Conservation (phyloP, 805 yeast species). For the Schwanniomyces vanrijiae region DNA sequence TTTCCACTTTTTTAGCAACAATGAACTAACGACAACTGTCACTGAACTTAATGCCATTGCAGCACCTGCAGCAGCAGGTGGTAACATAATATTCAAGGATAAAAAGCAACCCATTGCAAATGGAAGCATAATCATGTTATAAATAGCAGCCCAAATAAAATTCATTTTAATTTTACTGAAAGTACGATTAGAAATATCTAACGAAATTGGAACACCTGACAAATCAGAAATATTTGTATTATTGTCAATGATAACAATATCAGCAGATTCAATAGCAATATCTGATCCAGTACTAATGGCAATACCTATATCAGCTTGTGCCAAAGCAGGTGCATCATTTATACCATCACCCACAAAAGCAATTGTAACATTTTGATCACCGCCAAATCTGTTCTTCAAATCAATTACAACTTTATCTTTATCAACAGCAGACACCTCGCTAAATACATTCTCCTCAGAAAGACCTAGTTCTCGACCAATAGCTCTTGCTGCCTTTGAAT, state of each 20-base stretch:
- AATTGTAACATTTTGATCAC: conserved; percentile 40
- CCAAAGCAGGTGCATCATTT: conserved; percentile 96
- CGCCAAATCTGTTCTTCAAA: conserved; percentile 48
- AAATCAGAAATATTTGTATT: conserved; percentile 29
- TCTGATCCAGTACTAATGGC: conserved; percentile 93
- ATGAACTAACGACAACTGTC: conserved; percentile 81
- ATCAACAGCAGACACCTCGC: conserved; percentile 74
- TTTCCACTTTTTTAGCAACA: conserved; percentile 68
- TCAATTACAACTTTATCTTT: conserved; percentile 67
- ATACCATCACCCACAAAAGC: conserved; percentile 98
- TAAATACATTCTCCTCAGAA: conserved; percentile 59
- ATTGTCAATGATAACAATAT: conserved; percentile 67
- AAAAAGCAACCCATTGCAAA: conserved; percentile 89
- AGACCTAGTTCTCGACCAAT: conserved; percentile 73
- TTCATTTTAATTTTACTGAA: conserved; percentile 75
- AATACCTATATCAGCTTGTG: conserved; percentile 83
- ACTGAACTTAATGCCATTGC: conserved; percentile 94
- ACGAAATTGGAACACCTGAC: conserved; percentile 55
- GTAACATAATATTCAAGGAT: conserved; percentile 73
- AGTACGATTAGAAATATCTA: conserved; percentile 69
- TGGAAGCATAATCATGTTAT: conserved; percentile 84
- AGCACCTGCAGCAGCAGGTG: conserved; percentile 86
- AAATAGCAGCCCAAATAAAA: conserved; percentile 83
- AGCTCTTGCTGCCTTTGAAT: conserved; percentile 54
- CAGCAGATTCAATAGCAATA: conserved; percentile 96